Evolutionary conservation across 139 green algal species (phyloP).

Genomic region (Picochlorum sp.): DNA sequence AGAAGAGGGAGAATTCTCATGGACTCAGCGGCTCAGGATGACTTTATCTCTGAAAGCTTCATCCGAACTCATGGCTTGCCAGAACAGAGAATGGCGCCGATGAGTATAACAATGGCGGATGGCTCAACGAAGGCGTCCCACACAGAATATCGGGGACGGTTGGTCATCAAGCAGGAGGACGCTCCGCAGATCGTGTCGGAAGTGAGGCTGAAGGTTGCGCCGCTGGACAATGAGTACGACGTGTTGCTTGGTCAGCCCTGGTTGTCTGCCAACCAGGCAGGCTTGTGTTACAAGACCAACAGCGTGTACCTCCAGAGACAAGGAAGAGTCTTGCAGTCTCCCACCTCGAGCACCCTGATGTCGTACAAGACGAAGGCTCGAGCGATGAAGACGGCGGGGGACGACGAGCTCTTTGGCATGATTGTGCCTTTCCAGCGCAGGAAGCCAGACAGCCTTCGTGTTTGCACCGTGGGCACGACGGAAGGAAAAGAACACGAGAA

Average conservation of each 20-base stretch:
- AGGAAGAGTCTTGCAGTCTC: too few relatives aligned
- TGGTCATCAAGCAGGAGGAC: constrained; percentile 2
- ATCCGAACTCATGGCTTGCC: neutral
- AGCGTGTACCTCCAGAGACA: too few relatives aligned
- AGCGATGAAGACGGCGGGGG: too few relatives aligned
- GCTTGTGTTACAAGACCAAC: too few relatives aligned
- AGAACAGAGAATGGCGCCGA: neutral
- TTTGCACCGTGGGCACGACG: too few relatives aligned
- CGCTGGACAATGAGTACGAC: neutral
- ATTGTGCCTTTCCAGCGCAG: too few relatives aligned
- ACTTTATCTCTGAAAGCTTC: constrained; percentile 1
- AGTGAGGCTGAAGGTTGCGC: neutral
- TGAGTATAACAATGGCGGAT: neutral
- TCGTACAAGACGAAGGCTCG: too few relatives aligned
- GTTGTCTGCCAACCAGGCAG: neutral
- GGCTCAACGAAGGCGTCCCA: neutral
- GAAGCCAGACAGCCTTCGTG: too few relatives aligned
- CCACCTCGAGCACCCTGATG: too few relatives aligned
- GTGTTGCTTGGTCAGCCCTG: neutral
- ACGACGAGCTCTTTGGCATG: too few relatives aligned
- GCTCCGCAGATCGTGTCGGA: neutral
- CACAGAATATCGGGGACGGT: neutral
- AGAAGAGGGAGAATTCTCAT: constrained; percentile 1
- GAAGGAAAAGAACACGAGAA: too few relatives aligned
- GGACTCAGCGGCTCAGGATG: neutral